Percentiles rank a stretch among this genome's conserved stretches.
phyloP scores from a whole-genome alignment of 345 rosid genomes.

The Populus davidiana region DNA sequence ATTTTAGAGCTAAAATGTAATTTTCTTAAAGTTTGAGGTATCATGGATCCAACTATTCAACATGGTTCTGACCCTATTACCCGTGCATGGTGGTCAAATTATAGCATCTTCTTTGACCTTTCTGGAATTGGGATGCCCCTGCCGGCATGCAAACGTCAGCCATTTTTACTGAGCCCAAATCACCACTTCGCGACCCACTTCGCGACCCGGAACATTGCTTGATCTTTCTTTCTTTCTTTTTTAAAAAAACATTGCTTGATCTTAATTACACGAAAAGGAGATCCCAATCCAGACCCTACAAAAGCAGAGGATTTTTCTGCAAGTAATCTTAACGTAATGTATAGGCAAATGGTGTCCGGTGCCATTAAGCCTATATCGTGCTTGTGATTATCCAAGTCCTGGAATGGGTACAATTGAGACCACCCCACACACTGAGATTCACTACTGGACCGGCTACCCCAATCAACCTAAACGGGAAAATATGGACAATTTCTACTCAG shows the following conservation, averaged over 20 bases:
- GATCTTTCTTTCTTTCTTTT: too few species aligned
- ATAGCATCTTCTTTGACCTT: conserved; percentile 31
- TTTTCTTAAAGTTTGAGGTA: too few species aligned
- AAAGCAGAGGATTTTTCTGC: conserved; percentile 10
- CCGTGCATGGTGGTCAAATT: too few species aligned
- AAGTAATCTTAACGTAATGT: conserved; percentile 51
- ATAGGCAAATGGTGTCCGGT: conserved; percentile 56
- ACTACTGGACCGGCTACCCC: conserved; percentile 48
- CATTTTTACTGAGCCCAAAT: conserved; percentile 34
- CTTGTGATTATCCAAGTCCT: too few species aligned
- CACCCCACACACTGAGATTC: too few species aligned
- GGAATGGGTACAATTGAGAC: too few species aligned
- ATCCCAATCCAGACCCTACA: conserved; percentile 5
- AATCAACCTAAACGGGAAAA: conserved; percentile 45
- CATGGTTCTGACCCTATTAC: too few species aligned
- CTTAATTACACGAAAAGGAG: conserved; percentile 35
- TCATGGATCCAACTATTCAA: too few species aligned
- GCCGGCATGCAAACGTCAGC: conserved; percentile 54
- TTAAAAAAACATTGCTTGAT: too few species aligned
- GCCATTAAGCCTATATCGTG: conserved; percentile 15
- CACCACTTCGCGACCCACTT: conserved; percentile 37
- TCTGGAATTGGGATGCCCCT: conserved; percentile 65
- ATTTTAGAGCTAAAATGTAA: too few species aligned
- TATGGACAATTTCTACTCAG: conserved; percentile 67
- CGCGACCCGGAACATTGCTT: conserved; percentile 32